Percentiles rank a stretch among this genome's conserved stretches.
These are phyloP conservation scores for Podospora conica DNA, from an alignment of 495 filamentous ascomycete genomes.

Conservation along the genomic window DNA sequence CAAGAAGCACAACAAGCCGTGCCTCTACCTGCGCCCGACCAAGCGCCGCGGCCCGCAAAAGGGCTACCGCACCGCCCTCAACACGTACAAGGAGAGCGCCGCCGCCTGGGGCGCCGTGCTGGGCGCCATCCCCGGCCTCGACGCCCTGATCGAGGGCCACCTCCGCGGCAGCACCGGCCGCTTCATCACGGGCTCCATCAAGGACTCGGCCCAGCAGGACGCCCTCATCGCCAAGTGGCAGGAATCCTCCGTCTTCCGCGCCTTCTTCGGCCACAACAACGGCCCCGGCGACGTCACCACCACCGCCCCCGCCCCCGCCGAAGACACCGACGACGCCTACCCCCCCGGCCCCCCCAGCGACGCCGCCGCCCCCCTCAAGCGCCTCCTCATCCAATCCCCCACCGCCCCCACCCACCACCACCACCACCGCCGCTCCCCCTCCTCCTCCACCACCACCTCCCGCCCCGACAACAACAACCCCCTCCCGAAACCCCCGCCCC, in stretches of 20 bases:
- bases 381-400: constrained; percentile 3
- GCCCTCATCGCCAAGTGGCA: constrained; percentile 29
- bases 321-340: constrained; percentile 11
- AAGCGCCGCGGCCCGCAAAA: constrained; percentile 35
- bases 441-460: neutral
- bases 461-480: neutral
- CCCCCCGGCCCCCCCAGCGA: constrained; percentile 12
- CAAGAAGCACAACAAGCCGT: constrained; percentile 33
- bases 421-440: neutral
- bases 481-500: neutral
- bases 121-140: constrained; percentile 31
- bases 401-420: neutral
- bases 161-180: constrained; percentile 22
- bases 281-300: neutral
- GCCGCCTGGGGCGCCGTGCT: constrained; percentile 35
- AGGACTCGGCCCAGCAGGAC: constrained; percentile 31
- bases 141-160: constrained; percentile 32
- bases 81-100: constrained; percentile 36
- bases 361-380: constrained; percentile 14
- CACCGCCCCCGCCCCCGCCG: neutral
- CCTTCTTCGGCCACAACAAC: constrained; percentile 32
- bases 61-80: constrained; percentile 34
- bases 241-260: constrained; percentile 29
- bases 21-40: constrained; percentile 31
- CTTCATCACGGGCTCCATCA: constrained; percentile 25